These are phyloP conservation scores for Pluteus cervinus DNA, from an alignment of 768 basidiomycete species.

Conservation along the genomic window DNA sequence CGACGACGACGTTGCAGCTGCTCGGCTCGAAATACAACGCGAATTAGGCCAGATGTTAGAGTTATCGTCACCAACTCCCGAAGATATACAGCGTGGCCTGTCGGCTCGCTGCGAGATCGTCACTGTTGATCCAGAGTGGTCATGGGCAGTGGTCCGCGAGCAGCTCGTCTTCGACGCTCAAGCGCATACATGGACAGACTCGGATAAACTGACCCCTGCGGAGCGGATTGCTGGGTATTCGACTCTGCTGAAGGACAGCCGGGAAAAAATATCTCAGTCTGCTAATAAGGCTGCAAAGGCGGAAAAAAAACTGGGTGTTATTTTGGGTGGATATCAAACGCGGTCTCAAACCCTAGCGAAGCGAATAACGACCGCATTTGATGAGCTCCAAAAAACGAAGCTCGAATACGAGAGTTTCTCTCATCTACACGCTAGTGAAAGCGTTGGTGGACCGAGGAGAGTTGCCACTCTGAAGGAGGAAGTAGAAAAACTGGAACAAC, in stretches of 20 bases:
- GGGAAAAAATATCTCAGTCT: slow-evolving; percentile 73
- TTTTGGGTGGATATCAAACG: slow-evolving; percentile 87
- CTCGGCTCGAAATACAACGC: slow-evolving; percentile 64
- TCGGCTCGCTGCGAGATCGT: slow-evolving; percentile 58
- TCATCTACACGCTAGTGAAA: slow-evolving; percentile 66
- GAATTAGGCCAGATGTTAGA: slow-evolving; percentile 81
- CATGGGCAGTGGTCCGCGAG: slow-evolving; percentile 68
- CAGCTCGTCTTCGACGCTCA: slow-evolving; percentile 57
- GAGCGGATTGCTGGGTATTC: slow-evolving; percentile 61
- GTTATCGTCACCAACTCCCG: slow-evolving; percentile 75
- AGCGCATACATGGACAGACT: slow-evolving; percentile 62
- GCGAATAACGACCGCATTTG: slow-evolving; percentile 62
- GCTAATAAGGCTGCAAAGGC: slow-evolving; percentile 74
- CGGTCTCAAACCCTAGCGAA: slow-evolving; percentile 62
- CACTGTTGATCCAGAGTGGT: slow-evolving; percentile 48
- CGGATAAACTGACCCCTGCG: slow-evolving; percentile 47
- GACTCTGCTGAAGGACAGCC: slow-evolving; percentile 51
- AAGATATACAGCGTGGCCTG: slow-evolving; percentile 76
- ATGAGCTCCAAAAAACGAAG: slow-evolving; percentile 59
- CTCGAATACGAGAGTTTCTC: slow-evolving; percentile 78
- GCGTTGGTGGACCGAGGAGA: slow-evolving; percentile 69
- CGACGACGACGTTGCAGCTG: slow-evolving; percentile 67
- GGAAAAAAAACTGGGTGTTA: slow-evolving; percentile 86
- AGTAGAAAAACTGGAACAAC: slow-evolving; percentile 70
- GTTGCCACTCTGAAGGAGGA: slow-evolving; percentile 80